These are phyloP conservation scores for Lyophyllum semitale DNA, from an alignment of 768 basidiomycete species.

Conservation along the genomic window DNA sequence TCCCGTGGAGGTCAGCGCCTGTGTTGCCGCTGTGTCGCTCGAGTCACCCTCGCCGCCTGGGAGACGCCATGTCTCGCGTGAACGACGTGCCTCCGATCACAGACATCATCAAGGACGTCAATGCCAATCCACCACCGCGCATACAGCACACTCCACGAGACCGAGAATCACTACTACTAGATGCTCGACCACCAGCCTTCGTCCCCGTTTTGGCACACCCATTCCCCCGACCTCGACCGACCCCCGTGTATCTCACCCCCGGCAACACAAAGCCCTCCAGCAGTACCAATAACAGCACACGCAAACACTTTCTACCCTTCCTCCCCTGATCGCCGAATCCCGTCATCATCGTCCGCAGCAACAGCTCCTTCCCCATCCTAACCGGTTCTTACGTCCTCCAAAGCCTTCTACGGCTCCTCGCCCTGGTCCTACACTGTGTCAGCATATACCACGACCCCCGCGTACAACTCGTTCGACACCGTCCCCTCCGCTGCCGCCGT, in stretches of 20 bases:
- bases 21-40: background rate
- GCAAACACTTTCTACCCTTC: slow-evolving; percentile 2
- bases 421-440: slow-evolving; percentile 36
- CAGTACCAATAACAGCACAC: slow-evolving; percentile 12
- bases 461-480: too few relatives aligned
- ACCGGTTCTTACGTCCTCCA: slow-evolving; percentile 1
- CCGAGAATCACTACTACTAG: slow-evolving; percentile 34
- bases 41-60: background rate
- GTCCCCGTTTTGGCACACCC: slow-evolving; percentile 38
- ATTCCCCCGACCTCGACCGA: slow-evolving; percentile 39
- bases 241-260: slow-evolving; percentile 5
- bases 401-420: slow-evolving; percentile 7
- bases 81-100: slow-evolving; percentile 13
- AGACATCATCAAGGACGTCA: slow-evolving; percentile 37
- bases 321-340: slow-evolving; percentile 7
- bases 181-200: slow-evolving; percentile 34
- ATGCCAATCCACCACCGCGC: slow-evolving; percentile 52
- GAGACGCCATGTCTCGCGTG: slow-evolving; percentile 12
- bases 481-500: slow-evolving; percentile 32
- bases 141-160: slow-evolving; percentile 73
- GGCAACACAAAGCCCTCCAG: slow-evolving; percentile 40
- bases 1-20: slow-evolving; percentile 8
- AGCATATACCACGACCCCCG: slow-evolving; percentile 23
- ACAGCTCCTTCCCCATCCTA: slow-evolving; percentile 11
- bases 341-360: slow-evolving; percentile 5